A percentile compares a stretch with the other conserved stretches of the same genome.
These are phyloP conservation scores for Phytophthora lateralis DNA, from an alignment of 352 stramenopile species.

Conservation along the genomic window DNA sequence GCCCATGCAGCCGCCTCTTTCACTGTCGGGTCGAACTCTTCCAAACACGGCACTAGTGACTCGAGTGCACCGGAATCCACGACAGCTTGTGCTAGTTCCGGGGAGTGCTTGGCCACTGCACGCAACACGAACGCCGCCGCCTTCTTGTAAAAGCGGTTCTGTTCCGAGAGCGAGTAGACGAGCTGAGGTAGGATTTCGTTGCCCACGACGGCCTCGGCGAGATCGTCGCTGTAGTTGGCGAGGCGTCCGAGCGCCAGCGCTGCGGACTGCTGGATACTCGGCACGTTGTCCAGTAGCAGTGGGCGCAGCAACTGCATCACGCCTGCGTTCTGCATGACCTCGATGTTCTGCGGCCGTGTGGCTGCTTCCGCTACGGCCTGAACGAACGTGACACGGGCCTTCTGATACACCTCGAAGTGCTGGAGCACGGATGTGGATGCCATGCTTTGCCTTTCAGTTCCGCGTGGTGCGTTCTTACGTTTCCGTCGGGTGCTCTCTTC, in stretches of 20 bases:
- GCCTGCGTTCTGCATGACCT: constrained; percentile 96
- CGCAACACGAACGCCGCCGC: constrained; percentile 94
- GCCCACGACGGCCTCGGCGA: constrained; percentile 93
- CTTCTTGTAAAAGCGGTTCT: constrained; percentile 97
- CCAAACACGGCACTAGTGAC: constrained; percentile 92
- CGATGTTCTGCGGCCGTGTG: constrained; percentile 95
- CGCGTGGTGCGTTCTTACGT: neutral
- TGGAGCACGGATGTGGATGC: constrained; percentile 91
- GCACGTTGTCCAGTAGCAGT: constrained; percentile 94
- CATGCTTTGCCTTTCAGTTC: constrained; percentile 43
- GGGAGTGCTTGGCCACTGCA: constrained; percentile 94
- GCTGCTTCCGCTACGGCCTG: constrained; percentile 93
- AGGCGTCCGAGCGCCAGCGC: constrained; percentile 92
- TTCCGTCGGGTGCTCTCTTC: neutral
- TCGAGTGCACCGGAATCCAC: constrained; percentile 93
- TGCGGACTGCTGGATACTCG: constrained; percentile 95
- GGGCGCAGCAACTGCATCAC: constrained; percentile 95
- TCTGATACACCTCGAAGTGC: constrained; percentile 96
- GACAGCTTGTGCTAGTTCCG: constrained; percentile 93
- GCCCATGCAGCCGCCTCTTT: constrained; percentile 95
- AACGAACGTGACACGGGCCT: constrained; percentile 94
- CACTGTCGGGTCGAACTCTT: constrained; percentile 96
- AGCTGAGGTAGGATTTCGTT: constrained; percentile 97
- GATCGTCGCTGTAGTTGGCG: constrained; percentile 95
- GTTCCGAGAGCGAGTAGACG: constrained; percentile 95